Percentiles rank a stretch among this genome's conserved stretches.
Evolutionary conservation across 495 filamentous ascomycete genomes (phyloP).

Genomic region (Delitschia confertaspora): DNA sequence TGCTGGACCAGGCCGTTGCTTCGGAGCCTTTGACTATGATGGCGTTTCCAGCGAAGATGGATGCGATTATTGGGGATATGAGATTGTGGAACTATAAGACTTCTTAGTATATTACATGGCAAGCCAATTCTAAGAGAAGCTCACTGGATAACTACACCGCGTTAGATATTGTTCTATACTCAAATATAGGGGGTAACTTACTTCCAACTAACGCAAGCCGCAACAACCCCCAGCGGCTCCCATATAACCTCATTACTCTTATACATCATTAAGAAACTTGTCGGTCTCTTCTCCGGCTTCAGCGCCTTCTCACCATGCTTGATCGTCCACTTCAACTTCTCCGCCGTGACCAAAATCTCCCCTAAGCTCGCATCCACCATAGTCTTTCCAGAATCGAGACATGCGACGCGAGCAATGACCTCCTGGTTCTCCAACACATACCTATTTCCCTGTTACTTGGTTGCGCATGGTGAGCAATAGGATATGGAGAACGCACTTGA

Average conservation of each 20-base stretch:
- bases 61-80: slow-evolving; percentile 79
- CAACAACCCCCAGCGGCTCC: slow-evolving; percentile 87
- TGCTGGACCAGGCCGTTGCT: slow-evolving; percentile 81
- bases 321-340: slow-evolving; percentile 93
- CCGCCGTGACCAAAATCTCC: slow-evolving; percentile 84
- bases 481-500: slow-evolving; percentile 52
- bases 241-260: slow-evolving; percentile 87
- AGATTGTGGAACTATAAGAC: slow-evolving; percentile 74
- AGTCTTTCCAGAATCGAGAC: slow-evolving; percentile 95
- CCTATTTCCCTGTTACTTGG: slow-evolving; percentile 32
- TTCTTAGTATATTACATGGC: not conserved
- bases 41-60: slow-evolving; percentile 86
- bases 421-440: slow-evolving; percentile 85
- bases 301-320: slow-evolving; percentile 81
- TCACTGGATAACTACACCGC: slow-evolving; percentile 35
- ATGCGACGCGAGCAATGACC: slow-evolving; percentile 72
- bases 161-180: slow-evolving; percentile 4
- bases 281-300: slow-evolving; percentile 58
- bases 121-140: too few relatives aligned
- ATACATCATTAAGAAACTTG: slow-evolving; percentile 88
- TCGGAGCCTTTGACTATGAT: slow-evolving; percentile 90
- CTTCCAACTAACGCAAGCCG: slow-evolving; percentile 94
- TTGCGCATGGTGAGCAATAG: not conserved
- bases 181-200: slow-evolving; percentile 36
- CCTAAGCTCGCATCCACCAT: slow-evolving; percentile 87